Conservation (phyloP, 768 basidiomycete species). For the Neoboletus magnificus region DNA sequence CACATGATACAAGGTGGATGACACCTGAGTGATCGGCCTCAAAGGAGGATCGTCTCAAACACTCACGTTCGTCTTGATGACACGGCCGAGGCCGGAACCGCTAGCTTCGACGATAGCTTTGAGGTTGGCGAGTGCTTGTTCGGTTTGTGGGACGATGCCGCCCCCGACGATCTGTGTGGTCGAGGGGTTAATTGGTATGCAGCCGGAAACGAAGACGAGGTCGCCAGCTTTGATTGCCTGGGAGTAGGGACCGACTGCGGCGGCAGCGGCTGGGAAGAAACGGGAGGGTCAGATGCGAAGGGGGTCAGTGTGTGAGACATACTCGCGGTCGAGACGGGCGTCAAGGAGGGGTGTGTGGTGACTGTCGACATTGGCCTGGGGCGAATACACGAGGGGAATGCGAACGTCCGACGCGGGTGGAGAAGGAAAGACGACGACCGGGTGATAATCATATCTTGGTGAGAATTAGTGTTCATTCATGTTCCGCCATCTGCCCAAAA, state of each 20-base stretch:
- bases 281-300: background rate
- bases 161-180: slow-evolving; percentile 45
- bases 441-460: background rate
- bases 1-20: background rate
- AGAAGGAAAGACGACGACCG: background rate
- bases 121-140: slow-evolving; percentile 85
- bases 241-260: slow-evolving; percentile 83
- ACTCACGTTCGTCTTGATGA: slow-evolving; percentile 89
- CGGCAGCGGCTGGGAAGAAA: slow-evolving; percentile 57
- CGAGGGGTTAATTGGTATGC: slow-evolving; percentile 76
- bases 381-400: background rate
- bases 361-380: slow-evolving; percentile 25
- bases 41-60: background rate
- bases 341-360: slow-evolving; percentile 39
- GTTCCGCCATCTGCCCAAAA: background rate
- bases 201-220: slow-evolving; percentile 87
- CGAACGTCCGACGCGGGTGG: background rate
- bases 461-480: background rate
- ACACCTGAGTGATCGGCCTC: background rate
- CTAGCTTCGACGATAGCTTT: slow-evolving; percentile 79
- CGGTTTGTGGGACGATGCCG: slow-evolving; percentile 45
- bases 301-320: background rate
- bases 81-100: slow-evolving; percentile 71
- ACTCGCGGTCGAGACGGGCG: slow-evolving; percentile 34
- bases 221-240: slow-evolving; percentile 84